Base-by-base conservation (phyloP, 2,329 filamentous ascomycete species). In the Colletotrichum sp. region DNA sequence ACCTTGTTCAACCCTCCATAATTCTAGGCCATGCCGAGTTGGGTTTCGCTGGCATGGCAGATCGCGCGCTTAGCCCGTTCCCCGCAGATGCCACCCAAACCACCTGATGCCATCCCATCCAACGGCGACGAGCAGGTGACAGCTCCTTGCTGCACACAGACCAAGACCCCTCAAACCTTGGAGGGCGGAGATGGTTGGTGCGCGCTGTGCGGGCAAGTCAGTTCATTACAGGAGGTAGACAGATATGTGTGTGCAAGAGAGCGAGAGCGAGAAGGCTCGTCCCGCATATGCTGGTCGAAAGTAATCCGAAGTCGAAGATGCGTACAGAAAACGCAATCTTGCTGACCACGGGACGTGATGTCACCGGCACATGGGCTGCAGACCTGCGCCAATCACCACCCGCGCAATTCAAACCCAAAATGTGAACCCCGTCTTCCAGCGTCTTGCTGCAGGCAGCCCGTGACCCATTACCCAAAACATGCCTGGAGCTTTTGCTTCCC, bases 381-480 rank as follows among this genome's bases (percentile, higher is more conserved):
- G 43, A 47, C 38, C 38, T 47, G 18, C 38, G 11, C 18, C 38
- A 51, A 51, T 51, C 43, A n/a, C 43, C 43, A 24, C 43, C 43
- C n/a, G 43, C 43, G 43, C 43, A 51, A 21, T 51, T 5, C 43
- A 51, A 51, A n/a, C 43, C 43, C 43, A 51, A 51, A 51, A 21
- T 51, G 43, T 24, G 43, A 51, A 51, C 43, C 43, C 43, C 43
- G 43, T 51, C 43, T 51, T 51, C 43, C 43, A 51, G 43, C 43
- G 43, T 51, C 16, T 57, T 27, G 24, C 54, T 57, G 54, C 54
- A 31, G 54, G 54, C 43, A 65, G 31, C 36, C 66, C 70, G 70
- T 73, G 70, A 70, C 70, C 66, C n/a, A 54, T 70, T 70, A 7
- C 66, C 66, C 24, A 51, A 73, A 73, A 9, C 27, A 29, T 51